Evolutionary conservation across 176 grass and related monocot species (phyloP), one percentile per base, ranked within the genome.

Genomic region (Secale cereale): DNA sequence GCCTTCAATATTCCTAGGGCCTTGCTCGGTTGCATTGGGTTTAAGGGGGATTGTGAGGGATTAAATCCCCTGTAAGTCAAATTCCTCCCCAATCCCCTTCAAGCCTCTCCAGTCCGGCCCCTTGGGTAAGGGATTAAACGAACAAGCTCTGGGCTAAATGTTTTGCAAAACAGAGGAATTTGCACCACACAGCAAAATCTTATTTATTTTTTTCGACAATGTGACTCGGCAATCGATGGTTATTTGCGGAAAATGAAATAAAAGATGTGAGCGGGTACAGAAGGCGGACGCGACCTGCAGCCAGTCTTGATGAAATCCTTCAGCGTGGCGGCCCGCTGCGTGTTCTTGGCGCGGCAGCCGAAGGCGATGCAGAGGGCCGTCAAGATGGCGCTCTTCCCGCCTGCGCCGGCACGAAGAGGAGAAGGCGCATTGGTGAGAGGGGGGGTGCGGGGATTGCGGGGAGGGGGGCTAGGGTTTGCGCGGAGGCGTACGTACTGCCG

Each of bases 291-390:
- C 22, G 69, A 98, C 95, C 93, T 95, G 91, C 93, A 95, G 1
- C 91, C 89, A 8, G 85, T 93, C 89, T 98, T 98, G 90, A 98
- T 95, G 74, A 98, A 98, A 43, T 94, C 93, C 63, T 95, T 95
- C 22, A 98, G 80, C 1, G 85, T 26, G 13, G 93, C 81, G 1
- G 96, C 96, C 36, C 95, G 90, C 70, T 98, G 93, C 32, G 93
- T 98, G 52, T 66, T 94, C 86, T 88, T 98, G 37, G 96, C 91
- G 56, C 93, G 96, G 87, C 73, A 93, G 29, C 93, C 95, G 68
- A 98, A 98, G n/a, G 93, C 93, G 60, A 98, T 70, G 40, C 96
- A 98, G 6, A 95, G 89, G 0, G 95, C 91, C 32, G 95, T 98
- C 8, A 98, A 65, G 35, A 98, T 95, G 3, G 96, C 96, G 73